phyloP scores from a whole-genome alignment of 208 protist genomes.

The Leishmania mexicana region DNA sequence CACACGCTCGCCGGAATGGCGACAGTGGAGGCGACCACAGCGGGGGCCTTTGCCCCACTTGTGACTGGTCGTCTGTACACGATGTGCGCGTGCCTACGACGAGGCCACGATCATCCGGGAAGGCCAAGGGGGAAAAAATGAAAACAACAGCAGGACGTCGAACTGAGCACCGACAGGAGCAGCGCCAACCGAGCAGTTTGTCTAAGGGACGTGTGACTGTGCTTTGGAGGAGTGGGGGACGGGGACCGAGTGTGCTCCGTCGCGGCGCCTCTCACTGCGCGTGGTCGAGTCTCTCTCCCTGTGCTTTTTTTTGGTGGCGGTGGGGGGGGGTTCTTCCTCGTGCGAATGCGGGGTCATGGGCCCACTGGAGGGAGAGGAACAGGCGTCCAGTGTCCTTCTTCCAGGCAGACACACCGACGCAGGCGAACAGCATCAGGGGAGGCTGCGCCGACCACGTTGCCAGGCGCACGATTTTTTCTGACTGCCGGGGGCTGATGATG shows the following conservation, averaged over 20 bases:
- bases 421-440: not conserved
- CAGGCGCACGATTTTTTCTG: not conserved
- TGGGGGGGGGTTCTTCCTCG: not conserved
- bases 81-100: not conserved
- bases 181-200: not conserved
- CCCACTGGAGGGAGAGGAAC: not conserved
- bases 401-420: not conserved
- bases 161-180: not conserved
- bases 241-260: not conserved
- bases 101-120: not conserved
- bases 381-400: not conserved
- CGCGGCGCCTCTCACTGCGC: not conserved
- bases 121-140: not conserved
- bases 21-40: not conserved
- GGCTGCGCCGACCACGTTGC: not conserved
- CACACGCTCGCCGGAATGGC: not conserved
- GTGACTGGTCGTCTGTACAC: not conserved
- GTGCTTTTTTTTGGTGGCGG: not conserved
- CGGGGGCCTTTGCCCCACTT: not conserved
- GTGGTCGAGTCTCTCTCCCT: not conserved
- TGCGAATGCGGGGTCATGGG: not conserved
- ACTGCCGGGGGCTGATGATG: not conserved
- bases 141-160: not conserved
- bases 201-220: not conserved
- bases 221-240: not conserved